These are phyloP conservation scores for Actinomortierella wolfii DNA, from an alignment of 371 early-diverging fungal species.

Conservation along the genomic window DNA sequence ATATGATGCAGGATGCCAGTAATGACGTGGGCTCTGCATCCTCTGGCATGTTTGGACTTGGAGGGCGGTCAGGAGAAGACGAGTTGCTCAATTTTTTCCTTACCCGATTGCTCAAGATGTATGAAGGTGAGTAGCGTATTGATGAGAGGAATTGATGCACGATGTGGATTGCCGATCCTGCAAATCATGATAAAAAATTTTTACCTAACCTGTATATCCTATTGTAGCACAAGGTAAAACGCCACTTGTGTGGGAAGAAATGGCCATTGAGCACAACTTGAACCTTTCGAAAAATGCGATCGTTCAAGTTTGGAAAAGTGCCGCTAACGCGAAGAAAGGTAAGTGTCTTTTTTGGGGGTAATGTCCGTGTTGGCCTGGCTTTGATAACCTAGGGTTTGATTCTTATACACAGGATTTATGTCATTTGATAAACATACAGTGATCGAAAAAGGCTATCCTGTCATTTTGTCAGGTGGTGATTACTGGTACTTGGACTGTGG, in stretches of 20 bases:
- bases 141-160: too few relatives aligned
- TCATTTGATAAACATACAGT: constrained; percentile 19
- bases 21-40: background rate
- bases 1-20: background rate
- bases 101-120: constrained; percentile 28
- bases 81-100: constrained; percentile 26
- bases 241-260: constrained; percentile 42
- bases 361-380: background rate
- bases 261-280: constrained; percentile 40
- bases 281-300: constrained; percentile 46
- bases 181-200: too few relatives aligned
- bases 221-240: constrained; percentile 17
- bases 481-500: constrained; percentile 78
- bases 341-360: background rate
- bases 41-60: background rate
- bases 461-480: constrained; percentile 57
- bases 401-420: too few relatives aligned
- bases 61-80: constrained; percentile 24
- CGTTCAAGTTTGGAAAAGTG: constrained; percentile 66
- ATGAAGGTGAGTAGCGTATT: too few relatives aligned
- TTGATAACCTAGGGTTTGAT: too few relatives aligned
- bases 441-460: constrained; percentile 57
- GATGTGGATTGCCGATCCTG: too few relatives aligned
- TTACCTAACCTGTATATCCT: too few relatives aligned
- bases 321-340: constrained; percentile 52